Base-by-base conservation (phyloP, 441 rosid species). In the Gossypium trilobum region DNA sequence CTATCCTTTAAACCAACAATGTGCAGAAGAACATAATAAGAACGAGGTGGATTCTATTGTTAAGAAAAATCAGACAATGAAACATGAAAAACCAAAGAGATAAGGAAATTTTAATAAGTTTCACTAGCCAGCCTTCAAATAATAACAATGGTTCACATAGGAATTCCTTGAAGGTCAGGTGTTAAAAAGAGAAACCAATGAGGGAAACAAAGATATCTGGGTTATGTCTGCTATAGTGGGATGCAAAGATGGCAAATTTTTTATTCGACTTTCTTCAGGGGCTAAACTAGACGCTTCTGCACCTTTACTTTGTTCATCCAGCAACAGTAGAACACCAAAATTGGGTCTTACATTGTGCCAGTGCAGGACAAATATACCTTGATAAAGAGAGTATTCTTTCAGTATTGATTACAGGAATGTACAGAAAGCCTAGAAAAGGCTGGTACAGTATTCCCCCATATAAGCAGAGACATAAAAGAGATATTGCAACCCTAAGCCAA, bases 231-330 rank as follows among this genome's bases (percentile, higher is more conserved):
- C 76, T 54, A 36, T 33, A 51, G 66, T 20, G 68, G 20, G 52
- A 22, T 77, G 79, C 61, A 52, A 48, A 57, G 62, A 55, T 68
- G 77, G 68, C 58, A 75, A 69, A 55, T 59, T 60, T 76, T 73
- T 74, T 61, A 54, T 52, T 69, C 5, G 62, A 14, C 31, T 54
- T 69, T 69, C 50, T 33, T 54, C 61, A 19, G 13, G 25, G 48
- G 50, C 50, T 52, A 68, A 68, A 29, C 60, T 68, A 51, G 61
- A 39, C 1, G 0, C 46, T 52, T 68, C 29, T 4, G 19, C 72
- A 31, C 61, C 60, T 69, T 54, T 69, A 31, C 50, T 54, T 31
- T 23, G 62, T 31, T 69, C 62, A 54, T 33, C 72, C 51, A 31
- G 31, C 62, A 31, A 52, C 29, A 52, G 16, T 22, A 11, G 29